A percentile compares a stretch with the other conserved stretches of the same genome.
phyloP scores from a whole-genome alignment of 805 yeast species.

The Tetrapisispora iriomotensis region DNA sequence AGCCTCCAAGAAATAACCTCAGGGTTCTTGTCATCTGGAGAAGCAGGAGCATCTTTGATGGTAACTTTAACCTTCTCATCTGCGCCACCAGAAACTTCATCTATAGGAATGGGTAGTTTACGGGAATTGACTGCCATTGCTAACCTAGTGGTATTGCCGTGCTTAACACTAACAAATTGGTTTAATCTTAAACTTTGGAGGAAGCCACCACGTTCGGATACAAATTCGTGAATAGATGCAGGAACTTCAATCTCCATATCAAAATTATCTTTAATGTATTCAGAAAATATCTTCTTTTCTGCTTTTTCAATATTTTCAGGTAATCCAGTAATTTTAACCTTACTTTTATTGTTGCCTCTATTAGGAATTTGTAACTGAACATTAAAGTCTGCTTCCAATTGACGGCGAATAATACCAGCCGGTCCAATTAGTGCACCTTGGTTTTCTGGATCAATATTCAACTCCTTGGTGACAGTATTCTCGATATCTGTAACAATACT shows the following conservation, averaged over 20 bases:
- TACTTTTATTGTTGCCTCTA: slow-evolving; percentile 39
- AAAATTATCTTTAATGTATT: slow-evolving; percentile 49
- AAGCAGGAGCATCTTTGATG: slow-evolving; percentile 26
- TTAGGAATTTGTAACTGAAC: slow-evolving; percentile 62
- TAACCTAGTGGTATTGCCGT: slow-evolving; percentile 39
- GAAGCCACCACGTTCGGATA: slow-evolving; percentile 58
- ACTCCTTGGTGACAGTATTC: slow-evolving; percentile 40
- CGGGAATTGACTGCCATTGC: slow-evolving; percentile 42
- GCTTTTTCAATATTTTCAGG: slow-evolving; percentile 58
- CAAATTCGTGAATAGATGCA: slow-evolving; percentile 44
- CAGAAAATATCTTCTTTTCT: slow-evolving; percentile 44
- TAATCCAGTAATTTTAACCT: slow-evolving; percentile 51
- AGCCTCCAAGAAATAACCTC: slow-evolving; percentile 57
- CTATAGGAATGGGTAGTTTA: slow-evolving; percentile 39
- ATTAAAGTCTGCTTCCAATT: slow-evolving; percentile 56
- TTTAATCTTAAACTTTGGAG: slow-evolving; percentile 44
- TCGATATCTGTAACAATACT: slow-evolving; percentile 56
- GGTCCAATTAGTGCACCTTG: slow-evolving; percentile 75
- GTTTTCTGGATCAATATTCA: slow-evolving; percentile 57
- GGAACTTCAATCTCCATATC: slow-evolving; percentile 49
- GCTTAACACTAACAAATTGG: slow-evolving; percentile 47
- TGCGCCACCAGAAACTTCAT: slow-evolving; percentile 30
- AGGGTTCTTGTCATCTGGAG: slow-evolving; percentile 14
- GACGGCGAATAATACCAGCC: slow-evolving; percentile 64
- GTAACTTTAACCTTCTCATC: slow-evolving; percentile 40